phyloP scores from a whole-genome alignment of 805 yeast species.

The Millerago galiae region DNA sequence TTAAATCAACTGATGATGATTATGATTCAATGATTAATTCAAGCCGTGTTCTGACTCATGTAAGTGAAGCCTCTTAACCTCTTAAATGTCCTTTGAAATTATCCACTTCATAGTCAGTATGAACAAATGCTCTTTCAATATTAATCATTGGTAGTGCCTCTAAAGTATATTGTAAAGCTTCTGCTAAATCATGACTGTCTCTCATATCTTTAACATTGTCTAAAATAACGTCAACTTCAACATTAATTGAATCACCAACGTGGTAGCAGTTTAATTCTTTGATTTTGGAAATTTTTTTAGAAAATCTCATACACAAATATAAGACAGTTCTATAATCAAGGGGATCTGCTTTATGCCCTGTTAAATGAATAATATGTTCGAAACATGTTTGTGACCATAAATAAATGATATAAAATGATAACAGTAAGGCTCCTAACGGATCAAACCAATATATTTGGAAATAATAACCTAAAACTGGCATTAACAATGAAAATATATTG shows the following conservation, averaged over 20 bases:
- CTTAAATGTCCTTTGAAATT: constrained; percentile 33
- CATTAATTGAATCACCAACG: constrained; percentile 70
- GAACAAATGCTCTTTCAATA: constrained; percentile 80
- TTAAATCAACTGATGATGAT: too few species aligned
- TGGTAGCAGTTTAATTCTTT: constrained; percentile 69
- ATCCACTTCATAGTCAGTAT: constrained; percentile 51
- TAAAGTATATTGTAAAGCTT: constrained; percentile 72
- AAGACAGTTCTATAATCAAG: constrained; percentile 60
- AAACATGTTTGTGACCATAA: constrained; percentile 62
- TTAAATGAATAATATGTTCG: constrained; percentile 67
- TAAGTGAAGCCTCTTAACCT: constrained; percentile 1
- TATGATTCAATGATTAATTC: too few species aligned
- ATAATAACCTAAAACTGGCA: constrained; percentile 57
- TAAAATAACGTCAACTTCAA: constrained; percentile 68
- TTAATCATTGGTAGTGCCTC: constrained; percentile 69
- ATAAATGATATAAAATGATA: constrained; percentile 54
- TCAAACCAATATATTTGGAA: constrained; percentile 63
- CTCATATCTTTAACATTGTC: constrained; percentile 44
- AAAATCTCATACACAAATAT: constrained; percentile 62
- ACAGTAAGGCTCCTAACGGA: constrained; percentile 61
- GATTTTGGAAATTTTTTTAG: constrained; percentile 56
- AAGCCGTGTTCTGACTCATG: background rate
- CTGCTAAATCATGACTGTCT: constrained; percentile 77
- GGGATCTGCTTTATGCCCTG: constrained; percentile 64
- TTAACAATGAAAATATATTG: constrained; percentile 62